phyloP scores from a whole-genome alignment of 2,329 filamentous ascomycete genomes.

The Pseudofabraea citricarpa region DNA sequence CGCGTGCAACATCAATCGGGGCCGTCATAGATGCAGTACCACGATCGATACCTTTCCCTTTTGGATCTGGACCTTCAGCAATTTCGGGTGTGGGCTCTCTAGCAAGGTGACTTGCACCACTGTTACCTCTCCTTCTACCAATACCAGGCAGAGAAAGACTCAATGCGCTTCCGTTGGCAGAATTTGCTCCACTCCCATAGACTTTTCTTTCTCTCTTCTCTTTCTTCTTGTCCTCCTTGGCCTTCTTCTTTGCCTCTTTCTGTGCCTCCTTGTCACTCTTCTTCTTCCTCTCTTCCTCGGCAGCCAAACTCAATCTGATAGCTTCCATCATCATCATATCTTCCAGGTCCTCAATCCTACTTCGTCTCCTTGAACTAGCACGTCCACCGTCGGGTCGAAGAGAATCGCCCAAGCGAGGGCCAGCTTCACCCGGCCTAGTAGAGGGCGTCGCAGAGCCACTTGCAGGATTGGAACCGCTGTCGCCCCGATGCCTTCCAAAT shows the following conservation, averaged over 20 bases:
- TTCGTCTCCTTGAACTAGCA: constrained; percentile 30
- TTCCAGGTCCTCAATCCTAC: constrained; percentile 81
- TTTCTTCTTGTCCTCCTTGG: constrained; percentile 77
- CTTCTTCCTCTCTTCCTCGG: constrained; percentile 86
- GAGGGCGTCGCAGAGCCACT: constrained; percentile 28
- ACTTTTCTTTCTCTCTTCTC: constrained; percentile 53
- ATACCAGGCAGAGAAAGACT: constrained; percentile 47
- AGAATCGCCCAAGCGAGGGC: constrained; percentile 16
- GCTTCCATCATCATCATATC: constrained; percentile 99
- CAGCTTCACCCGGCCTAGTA: constrained; percentile 18
- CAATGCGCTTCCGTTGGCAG: constrained; percentile 59
- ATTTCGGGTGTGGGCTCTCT: constrained; percentile 49
- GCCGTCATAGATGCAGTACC: constrained; percentile 15
- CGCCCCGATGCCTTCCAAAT: constrained; percentile 24
- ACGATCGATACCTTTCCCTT: constrained; percentile 69
- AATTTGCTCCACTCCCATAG: constrained; percentile 38
- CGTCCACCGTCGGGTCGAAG: constrained; percentile 24
- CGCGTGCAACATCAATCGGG: constrained; percentile 15
- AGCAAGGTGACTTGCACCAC: constrained; percentile 53
- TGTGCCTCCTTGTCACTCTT: constrained; percentile 76
- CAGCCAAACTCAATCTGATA: constrained; percentile 82
- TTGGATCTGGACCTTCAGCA: constrained; percentile 35
- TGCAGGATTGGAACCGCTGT: constrained; percentile 22
- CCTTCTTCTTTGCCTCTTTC: constrained; percentile 80
- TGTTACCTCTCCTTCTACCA: constrained; percentile 55